phyloP scores from a whole-genome alignment of 164 flowering plant genomes.

The Cinnamomum chago region DNA sequence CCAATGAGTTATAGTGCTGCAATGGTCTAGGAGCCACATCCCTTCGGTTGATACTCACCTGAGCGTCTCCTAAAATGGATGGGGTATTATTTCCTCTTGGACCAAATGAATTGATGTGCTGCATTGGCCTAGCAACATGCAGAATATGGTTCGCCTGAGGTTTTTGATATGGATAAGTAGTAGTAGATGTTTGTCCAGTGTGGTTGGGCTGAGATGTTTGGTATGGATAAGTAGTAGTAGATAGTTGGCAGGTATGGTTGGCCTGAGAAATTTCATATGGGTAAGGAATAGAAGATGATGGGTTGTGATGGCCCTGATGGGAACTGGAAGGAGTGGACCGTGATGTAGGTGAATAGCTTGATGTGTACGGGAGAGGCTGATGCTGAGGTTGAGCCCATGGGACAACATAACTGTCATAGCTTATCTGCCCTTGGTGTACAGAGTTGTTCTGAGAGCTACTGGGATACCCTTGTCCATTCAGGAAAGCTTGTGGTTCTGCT shows the following conservation, averaged over 20 bases:
- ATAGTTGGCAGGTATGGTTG: constrained; percentile 8
- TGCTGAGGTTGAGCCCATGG: constrained; percentile 69
- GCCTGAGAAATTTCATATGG: constrained; percentile 20
- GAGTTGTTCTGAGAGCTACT: constrained; percentile 25
- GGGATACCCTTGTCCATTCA: constrained; percentile 24
- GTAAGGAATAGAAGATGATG: constrained; percentile 16
- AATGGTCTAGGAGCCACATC: constrained; percentile 18
- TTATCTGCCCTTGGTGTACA: constrained; percentile 33
- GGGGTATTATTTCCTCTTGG: constrained; percentile 24
- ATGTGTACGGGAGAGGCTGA: constrained; percentile 29
- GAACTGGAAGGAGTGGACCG: constrained; percentile 68
- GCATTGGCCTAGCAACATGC: constrained; percentile 33
- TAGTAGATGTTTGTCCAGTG: constrained; percentile 8
- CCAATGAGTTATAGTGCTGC: constrained; percentile 42
- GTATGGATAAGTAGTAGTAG: constrained; percentile 17
- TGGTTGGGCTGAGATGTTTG: constrained; percentile 19
- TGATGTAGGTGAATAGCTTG: constrained; percentile 77
- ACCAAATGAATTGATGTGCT: constrained; percentile 39
- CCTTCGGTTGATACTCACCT: background rate
- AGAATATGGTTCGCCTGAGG: constrained; percentile 23
- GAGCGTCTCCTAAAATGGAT: constrained; percentile 10
- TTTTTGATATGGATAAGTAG: constrained; percentile 16
- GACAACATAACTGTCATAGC: constrained; percentile 55
- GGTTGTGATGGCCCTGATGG: constrained; percentile 32
- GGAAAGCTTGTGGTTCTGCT: constrained; percentile 30